Evolutionary conservation across 345 rosid genomes (phyloP).

Genomic region (Psidium guajava): DNA sequence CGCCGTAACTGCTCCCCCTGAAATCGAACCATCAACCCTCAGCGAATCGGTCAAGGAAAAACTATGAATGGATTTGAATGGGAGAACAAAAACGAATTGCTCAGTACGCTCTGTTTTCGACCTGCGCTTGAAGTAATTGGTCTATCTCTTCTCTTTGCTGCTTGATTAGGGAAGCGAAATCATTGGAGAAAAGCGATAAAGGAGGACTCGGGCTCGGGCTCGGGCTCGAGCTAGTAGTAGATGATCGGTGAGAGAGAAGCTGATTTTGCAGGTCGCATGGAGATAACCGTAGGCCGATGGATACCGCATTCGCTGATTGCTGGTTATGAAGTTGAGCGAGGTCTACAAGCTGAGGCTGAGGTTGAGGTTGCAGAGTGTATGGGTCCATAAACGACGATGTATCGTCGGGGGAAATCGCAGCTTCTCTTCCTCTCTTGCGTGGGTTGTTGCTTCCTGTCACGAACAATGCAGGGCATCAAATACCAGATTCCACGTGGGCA

Average conservation of each 20-base stretch:
- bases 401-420: not conserved
- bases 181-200: conserved; percentile 29
- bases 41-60: not conserved
- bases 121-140: conserved; percentile 74
- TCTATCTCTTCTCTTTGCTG: conserved; percentile 67
- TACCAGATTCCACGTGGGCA: not conserved
- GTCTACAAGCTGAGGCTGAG: conserved; percentile 41
- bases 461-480: not conserved
- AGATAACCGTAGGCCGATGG: conserved; percentile 71
- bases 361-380: conserved; percentile 8
- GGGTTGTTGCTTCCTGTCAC: conserved; percentile 5
- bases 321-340: conserved; percentile 41
- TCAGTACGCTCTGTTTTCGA: conserved; percentile 12
- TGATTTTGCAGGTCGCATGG: conserved; percentile 39
- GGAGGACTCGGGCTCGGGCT: conserved; percentile 8
- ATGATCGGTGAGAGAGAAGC: conserved; percentile 10
- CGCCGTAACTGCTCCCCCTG: conserved; percentile 79
- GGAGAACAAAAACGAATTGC: not conserved
- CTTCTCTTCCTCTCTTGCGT: conserved; percentile 65
- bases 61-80: conserved; percentile 5
- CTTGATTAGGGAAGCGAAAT: conserved; percentile 49
- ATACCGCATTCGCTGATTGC: conserved; percentile 44
- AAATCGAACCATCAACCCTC: conserved; percentile 16
- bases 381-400: not conserved
- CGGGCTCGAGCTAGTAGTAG: conserved; percentile 16